Evolutionary conservation across 768 basidiomycete species (phyloP), one percentile per base, ranked within the genome.

Genomic region (Mycena venus): DNA sequence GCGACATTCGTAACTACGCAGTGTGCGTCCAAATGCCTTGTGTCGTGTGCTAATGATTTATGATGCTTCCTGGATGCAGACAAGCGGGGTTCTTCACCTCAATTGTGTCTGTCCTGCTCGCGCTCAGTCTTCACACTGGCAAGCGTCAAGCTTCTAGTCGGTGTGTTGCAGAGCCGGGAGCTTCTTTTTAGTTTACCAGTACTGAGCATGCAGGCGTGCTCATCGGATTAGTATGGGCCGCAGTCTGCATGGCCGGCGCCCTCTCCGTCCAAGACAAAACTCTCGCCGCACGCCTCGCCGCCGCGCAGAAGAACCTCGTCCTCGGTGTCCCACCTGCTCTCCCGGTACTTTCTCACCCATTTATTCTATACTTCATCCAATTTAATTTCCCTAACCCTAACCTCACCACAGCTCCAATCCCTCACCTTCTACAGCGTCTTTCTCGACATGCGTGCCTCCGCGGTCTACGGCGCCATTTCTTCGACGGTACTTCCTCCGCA

Each of bases 161-260:
- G 86, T 81, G 60, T 55, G 79, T 0, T 21, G 0, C 38, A 2
- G 49, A 10, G n/a, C n/a, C n/a, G n/a, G n/a, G n/a, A n/a, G n/a
- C n/a, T n/a, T n/a, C n/a, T n/a, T n/a, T n/a, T n/a, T n/a, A n/a
- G n/a, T n/a, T n/a, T n/a, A n/a, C n/a, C n/a, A n/a, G n/a, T n/a
- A n/a, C n/a, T 19, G 31, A 21, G 31, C 1, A 49, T 11, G 53
- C 44, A 67, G 86, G 87, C 0, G 86, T 88, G 85, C 73, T 86
- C 25, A 49, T 87, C 31, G 87, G 87, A 19, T 88, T 87, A 87
- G 88, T 85, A 23, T 87, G 86, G 84, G 86, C 85, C 29, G 82
- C 77, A 56, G 87, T 85, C 17, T 84, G 84, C 0, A 89, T 87
- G 86, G 86, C 84, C 5, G 82, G 86, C 12, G 85, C 82, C 6